Conservation (phyloP, 257 asterid species). For the Buddleja alternifolia region DNA sequence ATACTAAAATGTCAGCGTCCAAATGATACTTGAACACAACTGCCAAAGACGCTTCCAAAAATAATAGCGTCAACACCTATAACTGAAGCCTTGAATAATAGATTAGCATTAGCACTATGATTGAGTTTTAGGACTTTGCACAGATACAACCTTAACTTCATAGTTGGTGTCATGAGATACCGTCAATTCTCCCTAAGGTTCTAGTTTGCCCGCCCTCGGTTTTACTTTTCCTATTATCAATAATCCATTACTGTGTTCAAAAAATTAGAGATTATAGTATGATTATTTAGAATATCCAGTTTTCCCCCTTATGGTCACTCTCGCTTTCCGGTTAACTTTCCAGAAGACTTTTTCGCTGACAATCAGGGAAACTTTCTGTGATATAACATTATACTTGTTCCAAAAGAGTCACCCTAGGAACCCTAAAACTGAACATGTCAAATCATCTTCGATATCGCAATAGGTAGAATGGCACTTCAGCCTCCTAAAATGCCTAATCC, state of each 20-base stretch:
- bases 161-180: constrained; percentile 2
- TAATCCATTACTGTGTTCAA: background rate
- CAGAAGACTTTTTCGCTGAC: background rate
- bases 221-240: background rate
- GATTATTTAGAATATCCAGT: background rate
- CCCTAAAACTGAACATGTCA: background rate
- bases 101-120: background rate
- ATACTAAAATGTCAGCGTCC: constrained; percentile 10
- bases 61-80: background rate
- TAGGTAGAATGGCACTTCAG: constrained; percentile 8
- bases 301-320: no score
- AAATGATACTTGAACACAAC: background rate
- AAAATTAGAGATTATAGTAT: background rate
- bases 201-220: background rate
- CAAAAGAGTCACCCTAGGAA: background rate
- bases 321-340: no score
- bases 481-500: background rate
- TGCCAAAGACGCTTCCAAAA: background rate
- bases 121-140: constrained; percentile 14
- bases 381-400: background rate
- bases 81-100: background rate
- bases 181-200: background rate
- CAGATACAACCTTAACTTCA: background rate
- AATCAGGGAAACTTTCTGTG: background rate
- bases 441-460: background rate